These are phyloP conservation scores for Macroventuria anomochaeta DNA, from an alignment of 2,329 filamentous ascomycete species.

Conservation along the genomic window DNA sequence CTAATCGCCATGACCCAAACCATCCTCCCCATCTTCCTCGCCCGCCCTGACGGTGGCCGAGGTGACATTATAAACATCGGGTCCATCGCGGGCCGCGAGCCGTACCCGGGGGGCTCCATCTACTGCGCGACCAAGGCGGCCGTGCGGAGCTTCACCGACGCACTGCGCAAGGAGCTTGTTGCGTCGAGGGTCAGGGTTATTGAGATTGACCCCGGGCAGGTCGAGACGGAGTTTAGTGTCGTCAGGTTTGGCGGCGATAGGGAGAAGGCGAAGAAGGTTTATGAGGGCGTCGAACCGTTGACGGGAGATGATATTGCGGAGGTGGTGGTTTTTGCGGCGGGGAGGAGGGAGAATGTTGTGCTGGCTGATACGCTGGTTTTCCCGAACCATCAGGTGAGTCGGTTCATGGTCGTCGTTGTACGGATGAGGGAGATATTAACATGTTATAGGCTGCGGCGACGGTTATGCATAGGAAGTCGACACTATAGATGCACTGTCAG, in stretches of 20 bases:
- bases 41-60: slow-evolving; percentile 69
- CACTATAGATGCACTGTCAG: not conserved
- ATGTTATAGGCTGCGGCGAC: slow-evolving; percentile 42
- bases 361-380: slow-evolving; percentile 86
- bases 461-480: slow-evolving; percentile 45
- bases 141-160: slow-evolving; percentile 82
- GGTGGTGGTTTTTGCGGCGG: slow-evolving; percentile 83
- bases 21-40: slow-evolving; percentile 80
- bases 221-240: slow-evolving; percentile 92
- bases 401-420: not conserved
- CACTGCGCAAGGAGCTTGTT: slow-evolving; percentile 82
- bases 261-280: slow-evolving; percentile 86
- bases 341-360: slow-evolving; percentile 87
- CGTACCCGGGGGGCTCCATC: slow-evolving; percentile 84
- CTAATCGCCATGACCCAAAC: slow-evolving; percentile 97
- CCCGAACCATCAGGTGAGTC: slow-evolving; percentile 85
- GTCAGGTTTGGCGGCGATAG: slow-evolving; percentile 90
- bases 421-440: slow-evolving; percentile 19
- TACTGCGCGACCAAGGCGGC: slow-evolving; percentile 95
- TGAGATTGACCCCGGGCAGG: slow-evolving; percentile 88
- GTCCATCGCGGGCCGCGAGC: slow-evolving; percentile 86
- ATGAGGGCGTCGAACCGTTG: slow-evolving; percentile 74
- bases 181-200: slow-evolving; percentile 82
- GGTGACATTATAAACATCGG: slow-evolving; percentile 98
- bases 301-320: slow-evolving; percentile 92